phyloP scores from a whole-genome alignment of 2,329 filamentous ascomycete species.

The Fusarium goolgardi region DNA sequence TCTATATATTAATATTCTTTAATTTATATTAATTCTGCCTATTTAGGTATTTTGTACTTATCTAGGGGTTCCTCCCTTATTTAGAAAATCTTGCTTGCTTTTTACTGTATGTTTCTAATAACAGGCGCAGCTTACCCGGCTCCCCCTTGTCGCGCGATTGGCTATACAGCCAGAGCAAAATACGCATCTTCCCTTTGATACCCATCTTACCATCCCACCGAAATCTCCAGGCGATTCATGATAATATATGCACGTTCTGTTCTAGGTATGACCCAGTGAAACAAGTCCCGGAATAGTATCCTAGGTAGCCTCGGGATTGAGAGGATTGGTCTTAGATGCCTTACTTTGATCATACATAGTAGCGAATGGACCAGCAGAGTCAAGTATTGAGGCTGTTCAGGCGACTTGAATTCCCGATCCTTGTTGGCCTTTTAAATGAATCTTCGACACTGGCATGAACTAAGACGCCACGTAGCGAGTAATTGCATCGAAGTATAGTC shows the following conservation, averaged over 20 bases:
- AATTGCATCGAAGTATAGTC: not conserved
- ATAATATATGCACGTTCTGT: not conserved
- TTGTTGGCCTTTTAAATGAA: conserved; percentile 1
- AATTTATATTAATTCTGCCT: no score
- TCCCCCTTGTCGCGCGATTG: no score
- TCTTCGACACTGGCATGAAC: not conserved
- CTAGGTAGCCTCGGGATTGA: not conserved
- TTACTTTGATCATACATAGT: not conserved
- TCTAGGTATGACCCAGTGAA: conserved; percentile 1
- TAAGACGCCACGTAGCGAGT: not conserved
- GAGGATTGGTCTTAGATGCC: conserved; percentile 4
- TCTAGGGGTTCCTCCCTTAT: no score
- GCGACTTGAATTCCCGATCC: not conserved
- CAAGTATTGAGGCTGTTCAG: conserved; percentile 3
- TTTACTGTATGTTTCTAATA: no score
- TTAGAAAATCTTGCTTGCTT: no score
- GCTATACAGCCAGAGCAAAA: no score
- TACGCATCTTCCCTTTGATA: no score
- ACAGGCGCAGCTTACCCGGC: no score
- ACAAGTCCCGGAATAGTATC: not conserved
- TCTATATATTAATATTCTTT: no score
- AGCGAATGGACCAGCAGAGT: conserved; percentile 1
- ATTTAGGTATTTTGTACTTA: no score
- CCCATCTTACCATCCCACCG: not conserved
- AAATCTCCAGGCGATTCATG: not conserved